Evolutionary conservation across 2,329 filamentous ascomycete genomes (phyloP).

Genomic region (Bisporella sp.): DNA sequence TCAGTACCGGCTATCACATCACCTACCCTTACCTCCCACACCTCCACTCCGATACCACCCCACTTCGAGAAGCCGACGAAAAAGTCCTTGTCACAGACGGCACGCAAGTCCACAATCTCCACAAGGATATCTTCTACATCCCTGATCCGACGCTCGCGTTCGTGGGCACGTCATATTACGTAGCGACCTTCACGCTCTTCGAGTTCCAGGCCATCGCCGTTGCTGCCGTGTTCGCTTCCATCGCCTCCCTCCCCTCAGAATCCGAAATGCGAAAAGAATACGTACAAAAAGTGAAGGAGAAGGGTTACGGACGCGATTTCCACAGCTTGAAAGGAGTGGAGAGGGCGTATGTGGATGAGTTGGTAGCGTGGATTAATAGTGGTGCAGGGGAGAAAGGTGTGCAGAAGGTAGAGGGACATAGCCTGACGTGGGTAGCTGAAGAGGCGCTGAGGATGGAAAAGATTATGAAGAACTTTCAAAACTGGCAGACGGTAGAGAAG

Average conservation of each 20-base stretch:
- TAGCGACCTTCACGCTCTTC: constrained; percentile 41
- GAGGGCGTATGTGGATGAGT: constrained; percentile 14
- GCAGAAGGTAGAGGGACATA: constrained; percentile 9
- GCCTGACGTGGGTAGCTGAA: constrained; percentile 11
- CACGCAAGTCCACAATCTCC: constrained; percentile 38
- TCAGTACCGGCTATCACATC: constrained; percentile 64
- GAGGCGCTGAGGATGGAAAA: background rate
- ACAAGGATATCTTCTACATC: constrained; percentile 47
- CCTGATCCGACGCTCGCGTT: constrained; percentile 39
- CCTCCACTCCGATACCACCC: constrained; percentile 32
- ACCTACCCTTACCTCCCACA: constrained; percentile 56
- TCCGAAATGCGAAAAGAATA: constrained; percentile 29
- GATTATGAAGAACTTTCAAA: background rate
- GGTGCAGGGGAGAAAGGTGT: constrained; percentile 9
- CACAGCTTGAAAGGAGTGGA: constrained; percentile 32
- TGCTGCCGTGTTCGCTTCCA: constrained; percentile 34
- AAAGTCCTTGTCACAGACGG: constrained; percentile 47
- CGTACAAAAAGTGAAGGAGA: constrained; percentile 30
- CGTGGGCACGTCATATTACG: constrained; percentile 39
- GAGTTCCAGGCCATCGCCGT: constrained; percentile 42
- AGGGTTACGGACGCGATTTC: constrained; percentile 30
- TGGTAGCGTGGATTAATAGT: constrained; percentile 17
- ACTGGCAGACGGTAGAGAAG: too few species aligned
- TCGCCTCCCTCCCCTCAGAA: constrained; percentile 30
- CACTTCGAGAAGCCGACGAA: constrained; percentile 41